Conservation (phyloP, 495 filamentous ascomycete genomes). For the Xylaria telfairii region DNA sequence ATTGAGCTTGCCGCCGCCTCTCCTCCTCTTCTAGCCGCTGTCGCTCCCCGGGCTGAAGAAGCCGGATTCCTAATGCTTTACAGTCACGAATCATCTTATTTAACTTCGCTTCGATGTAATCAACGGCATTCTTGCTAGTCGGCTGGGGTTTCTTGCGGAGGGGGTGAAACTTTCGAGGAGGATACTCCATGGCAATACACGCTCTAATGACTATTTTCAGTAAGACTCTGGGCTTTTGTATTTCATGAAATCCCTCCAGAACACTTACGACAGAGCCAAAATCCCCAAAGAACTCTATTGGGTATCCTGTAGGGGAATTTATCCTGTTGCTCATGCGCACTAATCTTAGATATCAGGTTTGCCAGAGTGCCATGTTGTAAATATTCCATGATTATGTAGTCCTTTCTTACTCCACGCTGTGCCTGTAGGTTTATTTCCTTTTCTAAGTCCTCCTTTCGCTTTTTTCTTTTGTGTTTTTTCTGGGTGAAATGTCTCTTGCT, state of each 20-base stretch:
- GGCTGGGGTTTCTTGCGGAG: not conserved
- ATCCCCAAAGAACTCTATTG: slow-evolving; percentile 25
- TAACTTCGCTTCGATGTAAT: not conserved
- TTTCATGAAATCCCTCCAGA: not conserved
- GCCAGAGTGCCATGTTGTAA: slow-evolving; percentile 10
- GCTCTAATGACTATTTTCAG: slow-evolving; percentile 19
- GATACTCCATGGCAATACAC: slow-evolving; percentile 27
- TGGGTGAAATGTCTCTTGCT: no score
- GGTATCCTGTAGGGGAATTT: not conserved
- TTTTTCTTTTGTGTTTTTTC: not conserved
- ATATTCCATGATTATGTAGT: slow-evolving; percentile 29
- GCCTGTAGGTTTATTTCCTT: not conserved
- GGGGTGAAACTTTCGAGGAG: slow-evolving; percentile 24
- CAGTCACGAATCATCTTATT: slow-evolving; percentile 3
- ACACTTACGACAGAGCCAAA: slow-evolving; percentile 27
- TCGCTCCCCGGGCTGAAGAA: not conserved
- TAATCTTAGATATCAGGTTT: not conserved
- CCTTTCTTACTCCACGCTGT: not conserved
- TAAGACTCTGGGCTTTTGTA: not conserved
- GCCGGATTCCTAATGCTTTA: not conserved
- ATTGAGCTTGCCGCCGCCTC: not conserved
- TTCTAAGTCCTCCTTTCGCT: not conserved
- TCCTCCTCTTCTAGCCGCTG: not conserved
- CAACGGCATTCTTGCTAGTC: not conserved
- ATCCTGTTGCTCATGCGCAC: not conserved